Evolutionary conservation across 106 monocot species (phyloP).

Genomic region (Agapanthus africanus): DNA sequence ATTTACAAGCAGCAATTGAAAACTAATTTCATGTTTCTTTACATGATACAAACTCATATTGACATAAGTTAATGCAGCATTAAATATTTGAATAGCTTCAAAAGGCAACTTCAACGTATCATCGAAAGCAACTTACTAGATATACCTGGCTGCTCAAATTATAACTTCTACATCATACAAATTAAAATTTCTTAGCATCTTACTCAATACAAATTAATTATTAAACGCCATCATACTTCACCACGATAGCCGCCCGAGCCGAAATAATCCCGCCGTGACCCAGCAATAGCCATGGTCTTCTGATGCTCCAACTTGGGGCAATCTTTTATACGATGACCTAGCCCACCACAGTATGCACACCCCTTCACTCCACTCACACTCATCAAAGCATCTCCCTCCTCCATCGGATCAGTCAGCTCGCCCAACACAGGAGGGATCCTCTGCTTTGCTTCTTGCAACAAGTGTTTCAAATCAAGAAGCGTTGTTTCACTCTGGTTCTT

Average conservation of each 20-base stretch:
- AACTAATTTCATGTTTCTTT: too few species aligned
- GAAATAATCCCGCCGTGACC: constrained; percentile 81
- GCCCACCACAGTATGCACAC: constrained; percentile 90
- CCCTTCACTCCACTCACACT: constrained; percentile 84
- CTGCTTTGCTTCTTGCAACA: constrained; percentile 91
- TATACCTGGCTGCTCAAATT: too few species aligned
- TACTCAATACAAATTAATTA: too few species aligned
- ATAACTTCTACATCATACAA: too few species aligned
- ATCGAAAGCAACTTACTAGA: too few species aligned
- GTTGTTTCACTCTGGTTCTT: constrained; percentile 98
- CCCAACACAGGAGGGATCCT: constrained; percentile 87
- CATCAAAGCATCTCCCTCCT: constrained; percentile 60
- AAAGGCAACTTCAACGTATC: too few species aligned
- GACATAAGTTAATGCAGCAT: too few species aligned
- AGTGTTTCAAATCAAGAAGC: constrained; percentile 79
- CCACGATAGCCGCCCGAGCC: constrained; percentile 88
- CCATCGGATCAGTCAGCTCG: constrained; percentile 85
- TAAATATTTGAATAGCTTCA: too few species aligned
- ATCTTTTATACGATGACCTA: constrained; percentile 74
- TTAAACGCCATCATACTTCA: constrained; percentile 66
- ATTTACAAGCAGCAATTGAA: too few species aligned
- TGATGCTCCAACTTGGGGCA: constrained; percentile 97
- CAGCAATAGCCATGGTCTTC: constrained; percentile 79
- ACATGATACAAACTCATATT: too few species aligned
- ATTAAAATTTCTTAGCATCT: too few species aligned